Evolutionary conservation across 805 yeast genomes (phyloP), one percentile per base, ranked within the genome.

Genomic region (Cyberlindnera veronae): DNA sequence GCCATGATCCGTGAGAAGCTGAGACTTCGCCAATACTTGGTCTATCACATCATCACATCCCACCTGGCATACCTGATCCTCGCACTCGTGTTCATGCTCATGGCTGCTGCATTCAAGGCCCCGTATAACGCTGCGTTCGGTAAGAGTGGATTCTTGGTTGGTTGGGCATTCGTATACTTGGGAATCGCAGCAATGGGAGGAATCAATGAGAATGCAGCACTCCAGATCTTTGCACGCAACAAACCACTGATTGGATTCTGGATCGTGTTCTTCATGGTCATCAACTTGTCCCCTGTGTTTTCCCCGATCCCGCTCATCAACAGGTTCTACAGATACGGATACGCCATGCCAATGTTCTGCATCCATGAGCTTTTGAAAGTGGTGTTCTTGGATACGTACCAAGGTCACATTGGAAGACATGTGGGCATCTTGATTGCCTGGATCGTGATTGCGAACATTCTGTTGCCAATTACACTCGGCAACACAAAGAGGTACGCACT

Each of bases 161-260:
- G 67, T 44, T 84, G 89, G 90, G 71, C 78, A 72, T 51, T 73
- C 24, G 62, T 74, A 6, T 83, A 57, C 50, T 48, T 82, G 32
- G 72, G 83, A 8, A 79, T 83, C 81, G 57, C 76, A 42, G 82
- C 86, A 0, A 77, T 82, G 22, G 91, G 90, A 41, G 71, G 79
- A 20, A 75, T 79, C 21, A 79, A 77, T 52, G 89, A 84, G 59
- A 74, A 77, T 40, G 63, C 70, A 44, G 78, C 78, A 1, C 57
- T 76, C 53, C 29, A 77, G 12, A 55, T 70, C 11, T 63, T 80
- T 37, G 62, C 79, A 11, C 32, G 66, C 7, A 67, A 68, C 42
- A 85, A 85, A 2, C 86, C 88, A n/a, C 38, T 70, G 31, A 53
- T 81, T 42, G 89, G 89, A 1, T 77, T 80, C 55, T 80, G 86